Base-by-base conservation (phyloP, 2,329 filamentous ascomycete species). In the Xylariaceae sp. region DNA sequence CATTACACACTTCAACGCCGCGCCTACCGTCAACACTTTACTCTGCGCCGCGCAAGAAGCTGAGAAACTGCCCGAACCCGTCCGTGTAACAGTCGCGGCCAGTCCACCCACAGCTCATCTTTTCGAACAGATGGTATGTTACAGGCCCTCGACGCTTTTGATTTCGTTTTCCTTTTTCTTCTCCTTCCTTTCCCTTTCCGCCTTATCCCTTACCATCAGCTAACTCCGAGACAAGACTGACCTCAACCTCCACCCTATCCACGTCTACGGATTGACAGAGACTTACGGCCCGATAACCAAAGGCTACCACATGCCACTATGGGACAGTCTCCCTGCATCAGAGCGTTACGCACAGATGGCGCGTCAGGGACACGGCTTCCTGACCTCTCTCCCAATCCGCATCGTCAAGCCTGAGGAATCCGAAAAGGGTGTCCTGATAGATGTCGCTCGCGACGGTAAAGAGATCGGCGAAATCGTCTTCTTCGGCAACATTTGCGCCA, bases 241-340 rank as follows among this genome's bases (percentile, higher is more conserved):
- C 5, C 74, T 97, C 7, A 99, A 99, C 64, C 78, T 99, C 7
- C 79, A 86, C 18, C 94, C 94, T 0, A 89, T 96, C 1, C 94
- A 99, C 66, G 90, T 95, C 7, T 99, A 99, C 66, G 94, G 94
- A 36, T 68, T 87, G 70, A 86, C 83, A 1, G 81, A 97, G 72
- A 97, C 92, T 0, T 97, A 97, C 62, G 94, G 94, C 0, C 94
- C 94, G 10, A 92, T 96, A 52, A 97, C 91, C 1, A 96, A 95
- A 67, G 90, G 91, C 10, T 99, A 99, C 62, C 77, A 86, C 48
- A 80, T 97, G 71, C 89, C 90, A 0, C 76, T 80, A 30, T 99
- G 94, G 94, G 83, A 94, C n/a, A 63, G 68, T 0, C 74, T 96
- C 1, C 80, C 87, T 0, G 57, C 73, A 5, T 82, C 87, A 27